These are phyloP conservation scores for Dysphania ambrosioides DNA, from an alignment of 148 eudicot genomes.

Conservation along the genomic window DNA sequence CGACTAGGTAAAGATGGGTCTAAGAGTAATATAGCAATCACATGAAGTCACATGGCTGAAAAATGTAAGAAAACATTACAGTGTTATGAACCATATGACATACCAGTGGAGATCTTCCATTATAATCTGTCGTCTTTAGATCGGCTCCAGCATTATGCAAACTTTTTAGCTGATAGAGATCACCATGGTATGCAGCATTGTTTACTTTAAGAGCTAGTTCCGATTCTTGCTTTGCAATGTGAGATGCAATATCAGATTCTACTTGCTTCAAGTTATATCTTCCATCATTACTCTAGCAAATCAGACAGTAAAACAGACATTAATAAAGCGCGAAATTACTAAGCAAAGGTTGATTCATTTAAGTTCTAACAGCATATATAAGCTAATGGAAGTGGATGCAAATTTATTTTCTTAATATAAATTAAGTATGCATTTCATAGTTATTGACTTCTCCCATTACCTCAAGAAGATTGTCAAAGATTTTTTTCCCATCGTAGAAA, in stretches of 20 bases:
- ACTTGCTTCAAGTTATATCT: slow-evolving; percentile 58
- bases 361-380: not conserved
- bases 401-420: not conserved
- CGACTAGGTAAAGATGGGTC: too few relatives aligned
- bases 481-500: slow-evolving; percentile 74
- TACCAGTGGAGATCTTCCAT: slow-evolving; percentile 92
- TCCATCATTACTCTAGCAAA: slow-evolving; percentile 66
- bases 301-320: not conserved
- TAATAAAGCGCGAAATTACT: not conserved
- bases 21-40: too few relatives aligned
- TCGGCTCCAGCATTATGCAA: slow-evolving; percentile 83
- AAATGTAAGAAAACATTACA: not conserved
- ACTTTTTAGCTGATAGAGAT: slow-evolving; percentile 66
- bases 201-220: slow-evolving; percentile 93
- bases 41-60: too few relatives aligned
- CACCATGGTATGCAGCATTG: slow-evolving; percentile 76
- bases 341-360: not conserved
- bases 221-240: slow-evolving; percentile 83
- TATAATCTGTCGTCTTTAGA: slow-evolving; percentile 83
- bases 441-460: slow-evolving; percentile 29
- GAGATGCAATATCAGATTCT: slow-evolving; percentile 76
- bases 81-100: not conserved
- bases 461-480: slow-evolving; percentile 74
- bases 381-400: not conserved
- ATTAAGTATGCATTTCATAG: not conserved